These are phyloP conservation scores for Truncatella angustata DNA, from an alignment of 2,329 filamentous ascomycete genomes.

Conservation along the genomic window DNA sequence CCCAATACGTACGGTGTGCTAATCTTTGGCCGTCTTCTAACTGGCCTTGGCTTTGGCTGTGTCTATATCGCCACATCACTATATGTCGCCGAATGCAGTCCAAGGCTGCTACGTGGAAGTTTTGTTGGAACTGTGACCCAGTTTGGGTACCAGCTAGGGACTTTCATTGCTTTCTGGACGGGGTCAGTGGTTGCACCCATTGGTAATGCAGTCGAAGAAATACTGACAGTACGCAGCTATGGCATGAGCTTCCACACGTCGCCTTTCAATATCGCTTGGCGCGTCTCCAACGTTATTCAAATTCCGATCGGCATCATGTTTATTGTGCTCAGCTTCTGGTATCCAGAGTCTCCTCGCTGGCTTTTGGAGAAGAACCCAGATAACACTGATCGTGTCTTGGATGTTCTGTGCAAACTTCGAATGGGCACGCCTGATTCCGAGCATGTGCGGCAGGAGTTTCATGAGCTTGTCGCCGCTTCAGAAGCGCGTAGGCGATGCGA, in stretches of 20 bases:
- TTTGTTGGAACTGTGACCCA: neutral
- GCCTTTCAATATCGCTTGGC: conserved; percentile 1
- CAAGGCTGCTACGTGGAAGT: neutral
- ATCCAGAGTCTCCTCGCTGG: conserved; percentile 1
- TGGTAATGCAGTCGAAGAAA: too few relatives aligned
- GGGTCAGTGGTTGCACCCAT: neutral
- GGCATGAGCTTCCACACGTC: neutral
- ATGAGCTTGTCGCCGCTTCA: neutral
- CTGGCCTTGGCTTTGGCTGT: neutral
- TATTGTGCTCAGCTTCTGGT: conserved; percentile 1
- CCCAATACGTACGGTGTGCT: neutral
- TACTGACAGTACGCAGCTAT: neutral
- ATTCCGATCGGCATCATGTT: neutral
- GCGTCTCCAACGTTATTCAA: neutral
- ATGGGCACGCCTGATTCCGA: neutral
- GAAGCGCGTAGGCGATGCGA: neutral
- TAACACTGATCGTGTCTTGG: neutral
- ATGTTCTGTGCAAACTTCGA: neutral
- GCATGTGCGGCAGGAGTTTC: neutral
- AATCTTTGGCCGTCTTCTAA: neutral
- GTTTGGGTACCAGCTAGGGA: neutral
- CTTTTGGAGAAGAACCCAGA: neutral
- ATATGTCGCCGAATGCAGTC: neutral
- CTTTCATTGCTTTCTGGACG: neutral
- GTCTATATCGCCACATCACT: neutral